phyloP scores from a whole-genome alignment of 305 asterid genomes.

The Striga hermonthica region DNA sequence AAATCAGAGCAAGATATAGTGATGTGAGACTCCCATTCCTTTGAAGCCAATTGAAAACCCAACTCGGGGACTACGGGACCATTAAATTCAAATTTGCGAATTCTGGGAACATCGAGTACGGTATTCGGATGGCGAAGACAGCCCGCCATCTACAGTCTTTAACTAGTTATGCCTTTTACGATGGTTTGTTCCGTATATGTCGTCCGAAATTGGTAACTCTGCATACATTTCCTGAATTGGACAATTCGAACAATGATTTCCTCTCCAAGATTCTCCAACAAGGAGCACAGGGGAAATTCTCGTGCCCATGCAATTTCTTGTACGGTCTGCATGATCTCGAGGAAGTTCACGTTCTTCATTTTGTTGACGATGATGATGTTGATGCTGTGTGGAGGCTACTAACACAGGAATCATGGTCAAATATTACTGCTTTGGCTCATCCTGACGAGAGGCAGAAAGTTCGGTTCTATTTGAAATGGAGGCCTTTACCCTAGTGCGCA shows the following conservation, averaged over 20 bases:
- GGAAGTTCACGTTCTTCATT: constrained; percentile 15
- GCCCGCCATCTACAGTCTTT: neutral
- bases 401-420: neutral
- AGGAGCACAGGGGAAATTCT: neutral
- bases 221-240: neutral
- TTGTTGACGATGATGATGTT: constrained; percentile 4
- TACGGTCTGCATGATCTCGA: neutral
- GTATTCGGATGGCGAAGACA: neutral
- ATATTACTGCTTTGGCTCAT: neutral
- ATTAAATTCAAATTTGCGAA: neutral
- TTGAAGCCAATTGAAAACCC: no score
- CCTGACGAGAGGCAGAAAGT: neutral
- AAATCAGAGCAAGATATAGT: no score
- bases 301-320: neutral
- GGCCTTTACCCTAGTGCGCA: constrained; percentile 18
- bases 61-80: neutral
- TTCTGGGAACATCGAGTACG: constrained; percentile 20
- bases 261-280: neutral
- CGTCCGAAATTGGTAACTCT: constrained; percentile 28
- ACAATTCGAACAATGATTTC: neutral
- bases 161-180: constrained; percentile 1
- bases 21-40: no score
- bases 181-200: constrained; percentile 22
- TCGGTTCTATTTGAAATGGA: constrained; percentile 22
- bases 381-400: neutral